Evolutionary conservation across 345 rosid species (phyloP).

Genomic region (Arabidopsis thaliana): DNA sequence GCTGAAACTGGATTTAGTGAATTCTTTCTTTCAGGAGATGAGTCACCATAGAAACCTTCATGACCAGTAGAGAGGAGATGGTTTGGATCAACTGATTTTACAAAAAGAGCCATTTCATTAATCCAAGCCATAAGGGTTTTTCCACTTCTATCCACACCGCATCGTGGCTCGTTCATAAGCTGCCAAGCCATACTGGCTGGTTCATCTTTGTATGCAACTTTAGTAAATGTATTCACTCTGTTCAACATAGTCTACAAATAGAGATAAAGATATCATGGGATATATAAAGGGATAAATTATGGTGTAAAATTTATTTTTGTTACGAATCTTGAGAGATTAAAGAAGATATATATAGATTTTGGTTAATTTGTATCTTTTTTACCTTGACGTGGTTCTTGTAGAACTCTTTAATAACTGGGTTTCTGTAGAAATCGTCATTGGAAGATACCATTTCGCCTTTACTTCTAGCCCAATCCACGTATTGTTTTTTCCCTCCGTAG

Average conservation of each 20-base stretch:
- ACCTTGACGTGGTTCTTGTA: conserved; percentile 44
- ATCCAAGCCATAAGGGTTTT: conserved; percentile 61
- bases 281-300: not conserved
- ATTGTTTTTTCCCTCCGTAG: conserved; percentile 40
- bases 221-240: conserved; percentile 65
- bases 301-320: not conserved
- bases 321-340: not conserved
- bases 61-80: conserved; percentile 73
- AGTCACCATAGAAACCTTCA: conserved; percentile 77
- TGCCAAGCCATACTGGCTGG: conserved; percentile 85
- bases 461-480: conserved; percentile 38
- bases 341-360: not conserved
- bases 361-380: not conserved
- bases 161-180: conserved; percentile 80
- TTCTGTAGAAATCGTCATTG: conserved; percentile 42
- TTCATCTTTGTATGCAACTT: conserved; percentile 74
- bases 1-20: conserved; percentile 42
- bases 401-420: conserved; percentile 33
- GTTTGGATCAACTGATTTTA: conserved; percentile 61
- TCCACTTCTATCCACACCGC: conserved; percentile 58
- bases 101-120: conserved; percentile 64
- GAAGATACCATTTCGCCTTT: conserved; percentile 24
- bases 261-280: not conserved
- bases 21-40: conserved; percentile 46
- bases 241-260: conserved; percentile 59